A percentile compares a stretch with the other conserved stretches of the same genome.
Conservation (phyloP, 2,329 filamentous ascomycete genomes). For the Mariannaea sp. region DNA sequence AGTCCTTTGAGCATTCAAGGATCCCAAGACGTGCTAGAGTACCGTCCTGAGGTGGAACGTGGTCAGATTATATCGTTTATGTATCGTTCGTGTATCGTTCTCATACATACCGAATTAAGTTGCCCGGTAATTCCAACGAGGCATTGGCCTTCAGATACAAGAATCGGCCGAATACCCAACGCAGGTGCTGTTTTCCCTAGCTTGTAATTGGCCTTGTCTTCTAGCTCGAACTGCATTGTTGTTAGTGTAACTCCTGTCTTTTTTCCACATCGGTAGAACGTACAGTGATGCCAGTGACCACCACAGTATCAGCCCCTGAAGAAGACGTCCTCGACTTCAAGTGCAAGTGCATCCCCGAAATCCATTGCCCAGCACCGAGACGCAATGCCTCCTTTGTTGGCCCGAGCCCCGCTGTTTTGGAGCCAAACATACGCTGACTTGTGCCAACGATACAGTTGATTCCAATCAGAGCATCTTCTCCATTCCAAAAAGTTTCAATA, state of each 20-base stretch:
- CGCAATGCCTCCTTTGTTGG: background rate
- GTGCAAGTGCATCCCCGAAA: background rate
- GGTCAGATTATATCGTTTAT: background rate
- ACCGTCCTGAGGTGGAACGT: slow-evolving; percentile 1
- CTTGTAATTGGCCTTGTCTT: background rate
- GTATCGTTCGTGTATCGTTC: no score
- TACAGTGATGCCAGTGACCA: background rate
- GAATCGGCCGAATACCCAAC: background rate
- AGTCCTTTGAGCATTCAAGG: background rate
- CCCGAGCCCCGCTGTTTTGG: background rate
- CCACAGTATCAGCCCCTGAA: background rate
- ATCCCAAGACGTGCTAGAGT: background rate
- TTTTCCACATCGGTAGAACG: background rate
- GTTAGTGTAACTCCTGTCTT: background rate
- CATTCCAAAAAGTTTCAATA: slow-evolving; percentile 9
- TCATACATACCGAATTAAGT: background rate
- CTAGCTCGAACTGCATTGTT: background rate
- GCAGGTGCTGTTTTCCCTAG: background rate
- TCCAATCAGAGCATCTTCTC: background rate
- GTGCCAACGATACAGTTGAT: background rate
- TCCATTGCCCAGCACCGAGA: slow-evolving; percentile 1
- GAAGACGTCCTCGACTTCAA: background rate
- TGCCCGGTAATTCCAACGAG: slow-evolving; percentile 8
- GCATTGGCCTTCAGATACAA: background rate
- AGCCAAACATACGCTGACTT: slow-evolving; percentile 5